phyloP scores from a whole-genome alignment of 1,284 basidiomycete genomes.

The Moesziomyces parantarcticus region DNA sequence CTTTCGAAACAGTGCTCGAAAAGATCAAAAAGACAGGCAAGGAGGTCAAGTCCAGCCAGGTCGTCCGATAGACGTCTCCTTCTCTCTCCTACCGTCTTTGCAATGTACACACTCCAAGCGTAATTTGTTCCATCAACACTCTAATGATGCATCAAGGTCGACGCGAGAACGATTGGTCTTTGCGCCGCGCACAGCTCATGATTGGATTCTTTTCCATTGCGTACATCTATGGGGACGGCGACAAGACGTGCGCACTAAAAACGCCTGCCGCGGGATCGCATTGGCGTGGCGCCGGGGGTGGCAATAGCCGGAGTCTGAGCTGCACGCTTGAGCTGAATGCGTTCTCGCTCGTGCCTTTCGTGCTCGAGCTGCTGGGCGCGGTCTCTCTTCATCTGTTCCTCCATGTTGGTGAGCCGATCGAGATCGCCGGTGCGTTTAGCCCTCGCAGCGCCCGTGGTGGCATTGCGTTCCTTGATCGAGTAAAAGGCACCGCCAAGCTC shows the following conservation, averaged over 20 bases:
- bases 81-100: too few species aligned
- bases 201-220: too few species aligned
- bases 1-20: conserved; percentile 77
- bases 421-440: conserved; percentile 80
- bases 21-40: conserved; percentile 90
- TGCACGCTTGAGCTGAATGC: conserved; percentile 9
- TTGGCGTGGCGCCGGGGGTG: conserved; percentile 39
- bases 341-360: conserved; percentile 15
- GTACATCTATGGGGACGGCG: too few species aligned
- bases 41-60: conserved; percentile 71
- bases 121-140: too few species aligned
- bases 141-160: too few species aligned
- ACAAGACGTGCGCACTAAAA: conserved; percentile 1
- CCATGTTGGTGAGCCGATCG: conserved; percentile 85
- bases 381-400: conserved; percentile 69
- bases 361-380: conserved; percentile 21
- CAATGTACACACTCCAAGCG: too few species aligned
- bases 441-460: conserved; percentile 76
- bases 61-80: conserved; percentile 28
- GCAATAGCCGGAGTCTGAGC: conserved; percentile 32
- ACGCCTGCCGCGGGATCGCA: conserved; percentile 13
- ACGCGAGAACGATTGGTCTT: too few species aligned
- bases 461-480: conserved; percentile 84
- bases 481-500: conserved; percentile 83
- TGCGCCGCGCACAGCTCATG: too few species aligned